Base-by-base conservation (phyloP, 2,329 filamentous ascomycete species). In the Dichotomopilus funicola region DNA sequence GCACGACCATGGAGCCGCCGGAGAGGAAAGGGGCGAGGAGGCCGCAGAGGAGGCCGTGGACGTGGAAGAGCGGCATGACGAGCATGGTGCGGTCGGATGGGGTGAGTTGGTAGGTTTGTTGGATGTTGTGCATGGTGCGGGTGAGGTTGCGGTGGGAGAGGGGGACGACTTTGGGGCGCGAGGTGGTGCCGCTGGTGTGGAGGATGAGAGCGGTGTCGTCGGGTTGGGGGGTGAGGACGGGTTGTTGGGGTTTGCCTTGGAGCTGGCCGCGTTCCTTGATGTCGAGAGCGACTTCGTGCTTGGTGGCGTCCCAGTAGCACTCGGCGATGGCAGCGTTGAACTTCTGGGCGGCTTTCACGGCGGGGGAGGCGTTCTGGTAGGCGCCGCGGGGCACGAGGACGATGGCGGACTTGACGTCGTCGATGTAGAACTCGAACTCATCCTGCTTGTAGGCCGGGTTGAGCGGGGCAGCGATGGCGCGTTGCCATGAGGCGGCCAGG, bases 371-470 rank as follows among this genome's bases (percentile, higher is more conserved):
- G 62, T 83, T 78, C 9, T 77, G 75, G 64, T 83, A 88, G 11
- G 85, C 82, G 12, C 88, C 89, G 63, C 77, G 78, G 10, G 89
- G 89, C 8, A 95, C 86, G 38, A 95, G 76, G 36, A 90, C 81
- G 57, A 95, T 75, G 37, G 86, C 86, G 5, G 89, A 92, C 67
- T 85, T 88, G 64, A 95, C 78, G 68, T 95, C 89, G 61, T 91
- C 86, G 66, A 95, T 92, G 72, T 94, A 95, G 72, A 95, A 95
- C 70, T 94, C 89, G 69, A 92, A 94, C 71, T 95, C 89, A 55
- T 85, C 85, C 72, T 94, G 88, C 75, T 91, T 95, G 76, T 95
- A 95, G 45, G 85, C 86, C 42, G 89, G 84, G 71, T 95, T 95
- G 62, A 95, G 75, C n/a, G 89, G 90, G 3, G 90, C 90, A 6